Base-by-base conservation (phyloP, 768 basidiomycete genomes). In the Hysterangium stoloniferum region DNA sequence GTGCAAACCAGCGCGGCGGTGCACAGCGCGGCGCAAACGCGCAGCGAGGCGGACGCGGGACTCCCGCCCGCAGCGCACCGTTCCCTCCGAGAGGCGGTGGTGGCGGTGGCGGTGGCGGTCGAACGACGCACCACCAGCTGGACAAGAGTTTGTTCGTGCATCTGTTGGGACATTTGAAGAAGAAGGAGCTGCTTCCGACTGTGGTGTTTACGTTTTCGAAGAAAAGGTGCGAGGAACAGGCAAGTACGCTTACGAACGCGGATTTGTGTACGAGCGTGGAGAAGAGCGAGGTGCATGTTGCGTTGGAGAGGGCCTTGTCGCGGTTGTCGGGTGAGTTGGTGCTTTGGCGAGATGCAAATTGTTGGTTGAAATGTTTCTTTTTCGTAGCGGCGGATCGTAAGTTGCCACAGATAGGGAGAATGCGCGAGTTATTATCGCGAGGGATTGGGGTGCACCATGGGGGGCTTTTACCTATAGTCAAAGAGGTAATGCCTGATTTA, bases 381-480 rank as follows among this genome's bases (percentile, higher is more conserved):
- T 34, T 44, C 38, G 8, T 56, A 97, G 94, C 86, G 4, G 82
- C 89, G 17, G 95, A 99, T 68, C 88, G 81, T 67, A 84, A 86
- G 54, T 69, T 99, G 6, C 96, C 96, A 6, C 96, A 99, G 62
- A 95, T 99, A 44, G 73, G 77, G 42, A 77, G 86, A 38, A 98
- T 97, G 81, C 76, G 88, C 12, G 87, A 94, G 57, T 67, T 97
- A 35, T 77, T 99, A 7, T 80, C 82, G 32, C 80, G 96, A 44
- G 96, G 96, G 33, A 95, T 99, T 48, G 96, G 94, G 4, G 87
- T 99, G 2, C 96, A 99, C 65, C 96, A 99, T 59, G 96, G 96
- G 37, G 96, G 96, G 3, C 73, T 99, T 13, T 68, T 99, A 7
- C 96, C 96, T 4, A 85, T 99, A 29, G 90, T 99, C 48, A 99